Conservation (phyloP, 2,329 filamentous ascomycete species). For the Calonectria honghensis region DNA sequence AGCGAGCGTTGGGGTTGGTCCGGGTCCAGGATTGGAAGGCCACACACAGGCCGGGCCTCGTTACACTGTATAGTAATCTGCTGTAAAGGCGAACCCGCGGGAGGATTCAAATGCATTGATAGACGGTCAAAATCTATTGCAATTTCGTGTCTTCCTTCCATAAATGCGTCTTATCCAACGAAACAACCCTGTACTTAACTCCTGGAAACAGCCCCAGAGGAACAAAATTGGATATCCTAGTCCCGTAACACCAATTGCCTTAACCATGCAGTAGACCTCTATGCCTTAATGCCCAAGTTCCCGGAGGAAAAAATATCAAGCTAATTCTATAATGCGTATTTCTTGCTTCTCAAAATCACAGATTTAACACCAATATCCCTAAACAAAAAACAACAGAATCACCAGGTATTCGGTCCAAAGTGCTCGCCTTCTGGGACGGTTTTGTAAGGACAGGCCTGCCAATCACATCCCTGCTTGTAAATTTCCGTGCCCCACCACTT, state of each 20-base stretch:
- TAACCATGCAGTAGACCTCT: conserved; percentile 44
- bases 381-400: conserved; percentile 25
- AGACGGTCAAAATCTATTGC: conserved; percentile 53
- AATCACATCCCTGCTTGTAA: conserved; percentile 89
- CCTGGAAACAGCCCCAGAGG: conserved; percentile 18
- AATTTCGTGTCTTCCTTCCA: conserved; percentile 45
- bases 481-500: conserved; percentile 93
- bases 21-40: conserved; percentile 45
- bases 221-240: conserved; percentile 17
- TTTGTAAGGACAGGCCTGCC: conserved; percentile 85
- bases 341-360: conserved; percentile 25
- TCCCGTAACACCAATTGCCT: conserved; percentile 33
- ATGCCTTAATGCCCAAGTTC: conserved; percentile 35
- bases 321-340: conserved; percentile 49
- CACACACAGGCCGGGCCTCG: conserved; percentile 46
- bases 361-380: neutral
- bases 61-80: conserved; percentile 61
- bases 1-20: conserved; percentile 47
- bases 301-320: conserved; percentile 12
- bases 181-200: conserved; percentile 7
- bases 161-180: conserved; percentile 17
- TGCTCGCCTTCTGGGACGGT: conserved; percentile 76
- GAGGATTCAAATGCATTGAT: conserved; percentile 51
- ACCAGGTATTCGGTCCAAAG: conserved; percentile 81
- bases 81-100: conserved; percentile 51